Evolutionary conservation across 768 basidiomycete species (phyloP).

Genomic region (Kondoa subrosea): DNA sequence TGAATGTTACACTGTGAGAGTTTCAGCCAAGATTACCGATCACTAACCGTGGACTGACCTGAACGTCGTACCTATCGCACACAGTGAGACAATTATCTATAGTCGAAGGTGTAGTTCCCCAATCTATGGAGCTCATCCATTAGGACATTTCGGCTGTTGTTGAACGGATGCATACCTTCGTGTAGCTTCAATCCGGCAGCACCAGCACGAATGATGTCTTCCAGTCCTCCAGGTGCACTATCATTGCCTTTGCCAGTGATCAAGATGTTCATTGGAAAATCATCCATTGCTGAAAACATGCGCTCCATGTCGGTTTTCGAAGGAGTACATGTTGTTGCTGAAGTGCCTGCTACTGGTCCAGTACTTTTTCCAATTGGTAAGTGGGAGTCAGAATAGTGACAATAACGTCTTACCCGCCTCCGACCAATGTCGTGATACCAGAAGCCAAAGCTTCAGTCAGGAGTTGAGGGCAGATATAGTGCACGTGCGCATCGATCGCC

Average conservation of each 20-base stretch:
- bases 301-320: conserved; percentile 72
- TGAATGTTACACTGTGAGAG: conserved; percentile 64
- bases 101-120: conserved; percentile 41
- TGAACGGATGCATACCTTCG: conserved; percentile 37
- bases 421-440: conserved; percentile 18
- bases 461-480: conserved; percentile 70
- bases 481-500: conserved; percentile 69
- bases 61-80: conserved; percentile 81
- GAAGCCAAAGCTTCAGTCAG: conserved; percentile 44
- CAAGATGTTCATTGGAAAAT: conserved; percentile 36
- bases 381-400: background rate
- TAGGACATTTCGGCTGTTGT: background rate
- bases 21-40: background rate
- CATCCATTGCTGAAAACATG: conserved; percentile 85
- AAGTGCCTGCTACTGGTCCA: conserved; percentile 73
- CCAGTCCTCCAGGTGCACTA: conserved; percentile 51
- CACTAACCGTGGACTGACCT: conserved; percentile 40
- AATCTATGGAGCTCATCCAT: conserved; percentile 11
- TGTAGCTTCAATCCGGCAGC: conserved; percentile 84
- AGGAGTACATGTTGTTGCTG: conserved; percentile 87
- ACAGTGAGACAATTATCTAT: conserved; percentile 63
- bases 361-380: conserved; percentile 39
- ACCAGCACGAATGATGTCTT: conserved; percentile 66
- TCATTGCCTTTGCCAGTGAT: conserved; percentile 98
- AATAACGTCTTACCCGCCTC: conserved; percentile 14